Conservation (phyloP, 371 early-diverging fungal species). For the Mortierella polycephala region DNA sequence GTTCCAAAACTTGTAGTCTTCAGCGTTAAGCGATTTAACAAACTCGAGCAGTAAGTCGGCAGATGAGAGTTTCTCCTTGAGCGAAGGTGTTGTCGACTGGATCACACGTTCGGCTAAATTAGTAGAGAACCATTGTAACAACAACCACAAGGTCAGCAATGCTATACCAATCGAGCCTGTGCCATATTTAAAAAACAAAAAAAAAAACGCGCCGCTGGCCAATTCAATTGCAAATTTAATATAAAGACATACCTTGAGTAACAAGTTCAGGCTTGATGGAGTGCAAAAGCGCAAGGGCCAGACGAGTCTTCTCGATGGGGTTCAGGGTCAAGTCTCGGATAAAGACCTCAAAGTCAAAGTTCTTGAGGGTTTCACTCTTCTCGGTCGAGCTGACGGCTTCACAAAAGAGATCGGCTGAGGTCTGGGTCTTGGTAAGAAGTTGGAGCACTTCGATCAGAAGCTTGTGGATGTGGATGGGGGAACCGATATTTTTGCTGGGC, state of each 20-base stretch:
- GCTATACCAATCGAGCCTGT: not conserved
- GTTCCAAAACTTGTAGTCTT: slow-evolving; percentile 41
- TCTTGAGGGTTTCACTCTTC: slow-evolving; percentile 56
- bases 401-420: slow-evolving; percentile 59
- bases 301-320: slow-evolving; percentile 58
- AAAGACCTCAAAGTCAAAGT: slow-evolving; percentile 60
- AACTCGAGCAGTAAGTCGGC: slow-evolving; percentile 38
- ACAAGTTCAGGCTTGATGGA: slow-evolving; percentile 55
- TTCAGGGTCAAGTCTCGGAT: slow-evolving; percentile 57
- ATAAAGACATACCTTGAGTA: slow-evolving; percentile 58
- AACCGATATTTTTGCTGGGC: slow-evolving; percentile 34
- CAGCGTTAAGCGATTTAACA: slow-evolving; percentile 41
- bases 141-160: not conserved
- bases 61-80: slow-evolving; percentile 45
- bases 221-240: not conserved
- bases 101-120: slow-evolving; percentile 44
- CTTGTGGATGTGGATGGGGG: slow-evolving; percentile 57
- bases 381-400: slow-evolving; percentile 58
- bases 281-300: slow-evolving; percentile 59
- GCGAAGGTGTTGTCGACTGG: slow-evolving; percentile 22
- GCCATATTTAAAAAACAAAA: not conserved
- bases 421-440: slow-evolving; percentile 50
- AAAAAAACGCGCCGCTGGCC: not conserved
- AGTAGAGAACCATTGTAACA: not conserved
- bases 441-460: slow-evolving; percentile 63